Conservation (phyloP, 2,329 filamentous ascomycete species). For the Sporothrix brunneoviolacea region DNA sequence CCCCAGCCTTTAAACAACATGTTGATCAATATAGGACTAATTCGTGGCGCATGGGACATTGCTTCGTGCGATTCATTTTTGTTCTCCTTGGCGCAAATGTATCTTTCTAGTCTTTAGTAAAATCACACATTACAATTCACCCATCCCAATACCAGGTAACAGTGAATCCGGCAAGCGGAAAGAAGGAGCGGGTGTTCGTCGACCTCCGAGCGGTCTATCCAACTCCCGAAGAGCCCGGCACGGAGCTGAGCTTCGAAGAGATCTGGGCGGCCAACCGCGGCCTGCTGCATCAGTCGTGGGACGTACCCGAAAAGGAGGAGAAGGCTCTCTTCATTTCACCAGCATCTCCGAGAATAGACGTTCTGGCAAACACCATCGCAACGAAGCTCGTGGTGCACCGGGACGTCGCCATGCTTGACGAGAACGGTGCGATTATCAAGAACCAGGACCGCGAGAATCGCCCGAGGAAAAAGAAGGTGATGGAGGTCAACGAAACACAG, state of each 20-base stretch:
- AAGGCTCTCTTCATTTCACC: constrained; percentile 10
- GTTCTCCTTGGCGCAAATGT: constrained; percentile 30
- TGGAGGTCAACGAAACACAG: constrained; percentile 86
- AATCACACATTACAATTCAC: constrained; percentile 59
- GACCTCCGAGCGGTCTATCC: constrained; percentile 82
- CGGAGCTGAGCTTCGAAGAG: constrained; percentile 88
- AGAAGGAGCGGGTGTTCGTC: constrained; percentile 80
- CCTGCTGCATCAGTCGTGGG: constrained; percentile 55
- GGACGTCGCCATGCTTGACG: constrained; percentile 44
- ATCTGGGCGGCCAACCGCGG: constrained; percentile 73
- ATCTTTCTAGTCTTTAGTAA: constrained; percentile 49
- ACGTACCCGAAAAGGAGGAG: constrained; percentile 21
- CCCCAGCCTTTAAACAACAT: constrained; percentile 38
- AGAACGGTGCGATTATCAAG: constrained; percentile 46
- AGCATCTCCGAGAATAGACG: constrained; percentile 27
- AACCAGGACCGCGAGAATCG: constrained; percentile 22
- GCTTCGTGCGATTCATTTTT: constrained; percentile 38
- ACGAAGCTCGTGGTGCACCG: constrained; percentile 37
- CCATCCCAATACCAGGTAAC: constrained; percentile 70
- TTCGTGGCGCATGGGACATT: constrained; percentile 39
- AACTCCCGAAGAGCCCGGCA: constrained; percentile 59
- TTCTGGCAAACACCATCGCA: constrained; percentile 23
- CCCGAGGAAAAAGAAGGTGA: constrained; percentile 66
- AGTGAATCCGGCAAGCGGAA: constrained; percentile 74
- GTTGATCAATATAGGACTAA: constrained; percentile 98